Evolutionary conservation across 139 green algal genomes (phyloP).

Genomic region (Haematococcus sp.): DNA sequence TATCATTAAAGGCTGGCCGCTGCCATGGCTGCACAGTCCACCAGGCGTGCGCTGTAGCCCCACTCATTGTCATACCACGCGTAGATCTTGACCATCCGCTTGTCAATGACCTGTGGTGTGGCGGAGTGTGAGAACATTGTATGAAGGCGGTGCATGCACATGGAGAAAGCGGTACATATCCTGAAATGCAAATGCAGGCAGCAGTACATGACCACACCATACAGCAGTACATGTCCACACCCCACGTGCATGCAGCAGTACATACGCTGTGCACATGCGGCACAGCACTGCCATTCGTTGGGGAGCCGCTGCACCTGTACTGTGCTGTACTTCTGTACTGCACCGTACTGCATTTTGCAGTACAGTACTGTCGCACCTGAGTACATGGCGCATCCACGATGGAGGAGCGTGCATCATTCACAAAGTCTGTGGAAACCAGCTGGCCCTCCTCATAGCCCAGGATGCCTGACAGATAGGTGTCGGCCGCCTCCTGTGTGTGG

Average conservation of each 20-base stretch:
- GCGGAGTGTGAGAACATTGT: too few species aligned
- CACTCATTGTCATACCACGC: slow-evolving; percentile 90
- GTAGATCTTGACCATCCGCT: slow-evolving; percentile 82
- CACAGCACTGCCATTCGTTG: too few species aligned
- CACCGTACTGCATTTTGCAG: too few species aligned
- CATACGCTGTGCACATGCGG: too few species aligned
- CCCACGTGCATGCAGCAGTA: too few species aligned
- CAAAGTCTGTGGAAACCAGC: slow-evolving; percentile 78
- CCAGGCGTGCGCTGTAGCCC: slow-evolving; percentile 68
- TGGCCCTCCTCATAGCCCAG: slow-evolving; percentile 73
- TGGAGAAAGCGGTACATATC: too few species aligned
- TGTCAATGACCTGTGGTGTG: slow-evolving; percentile 74
- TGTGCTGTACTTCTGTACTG: too few species aligned
- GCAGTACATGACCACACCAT: too few species aligned
- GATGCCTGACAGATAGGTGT: slow-evolving; percentile 69
- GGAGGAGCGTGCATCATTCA: slow-evolving; percentile 70
- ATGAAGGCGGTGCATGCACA: too few species aligned
- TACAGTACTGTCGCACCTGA: slow-evolving; percentile 42
- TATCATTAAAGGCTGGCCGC: slow-evolving; percentile 26
- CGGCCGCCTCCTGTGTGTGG: slow-evolving; percentile 49
- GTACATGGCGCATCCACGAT: slow-evolving; percentile 83
- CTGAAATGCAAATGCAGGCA: slow-evolving; percentile 25
- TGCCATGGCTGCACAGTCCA: slow-evolving; percentile 64
- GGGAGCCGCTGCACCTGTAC: too few species aligned
- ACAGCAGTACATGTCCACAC: too few species aligned